Evolutionary conservation across 805 yeast species (phyloP), one percentile per base, ranked within the genome.

Genomic region (Cyberlindnera americana): DNA sequence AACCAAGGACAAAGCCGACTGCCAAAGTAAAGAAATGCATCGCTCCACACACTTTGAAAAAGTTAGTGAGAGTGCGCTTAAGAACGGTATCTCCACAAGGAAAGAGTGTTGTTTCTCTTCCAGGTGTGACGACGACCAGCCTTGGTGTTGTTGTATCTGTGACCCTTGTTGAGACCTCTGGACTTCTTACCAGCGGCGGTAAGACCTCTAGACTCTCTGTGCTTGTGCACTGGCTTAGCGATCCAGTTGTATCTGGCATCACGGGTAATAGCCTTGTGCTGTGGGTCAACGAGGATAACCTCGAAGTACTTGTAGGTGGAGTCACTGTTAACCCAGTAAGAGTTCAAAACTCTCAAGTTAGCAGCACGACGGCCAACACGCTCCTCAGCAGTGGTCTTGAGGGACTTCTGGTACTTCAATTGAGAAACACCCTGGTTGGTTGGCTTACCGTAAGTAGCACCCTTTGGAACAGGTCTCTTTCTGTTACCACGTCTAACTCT

Each of bases 371-470:
- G 89, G 67, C 96, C 99, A 65, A 91, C 95, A 79, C 98, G 87
- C 81, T 93, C 99, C 80, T 93, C 99, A 65, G 99, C 99, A 64
- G 96, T 90, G 62, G 96, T 80, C 76, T 95, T 88, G 73, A 88
- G 78, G 53, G 96, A 83, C 77, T 91, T 88, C 81, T 93, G 99
- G 95, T 89, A 90, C 80, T 93, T 93, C 78, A 93, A 86, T 75
- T 93, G 97, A 81, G 81, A 81, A 61, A 93, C 93, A 87, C 99
- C 99, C 79, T 88, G 95, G 95, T 93, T 93, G 80, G 99, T 93
- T 83, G 99, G 99, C 86, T 93, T 93, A 87, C 99, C 99, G 83
- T 93, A 91, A 71, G 98, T 93, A 67, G 97, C 98, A 87, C 99
- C 99, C 93, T 93, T 93, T 78, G 95, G 89, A 65, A 84, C 97